phyloP scores from a whole-genome alignment of 495 filamentous ascomycete genomes.

The Daldinia grandis region DNA sequence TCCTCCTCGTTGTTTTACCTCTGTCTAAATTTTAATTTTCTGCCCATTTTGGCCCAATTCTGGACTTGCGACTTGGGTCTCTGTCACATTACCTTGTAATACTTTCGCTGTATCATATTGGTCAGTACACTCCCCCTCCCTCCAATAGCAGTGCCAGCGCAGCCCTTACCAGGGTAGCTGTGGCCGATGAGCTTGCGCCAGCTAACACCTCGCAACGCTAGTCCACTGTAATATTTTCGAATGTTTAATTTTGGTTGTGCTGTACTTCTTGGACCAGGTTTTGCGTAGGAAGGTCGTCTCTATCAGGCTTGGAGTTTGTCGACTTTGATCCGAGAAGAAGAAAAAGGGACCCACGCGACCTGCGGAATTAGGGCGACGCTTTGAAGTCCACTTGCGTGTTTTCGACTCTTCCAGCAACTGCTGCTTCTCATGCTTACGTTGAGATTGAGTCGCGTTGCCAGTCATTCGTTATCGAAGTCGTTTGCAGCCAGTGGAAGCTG shows the following conservation, averaged over 20 bases:
- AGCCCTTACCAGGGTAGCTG: constrained; percentile 13
- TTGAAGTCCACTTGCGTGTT: constrained; percentile 17
- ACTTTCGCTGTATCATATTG: constrained; percentile 60
- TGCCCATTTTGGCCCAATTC: constrained; percentile 18
- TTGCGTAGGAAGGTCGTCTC: constrained; percentile 19
- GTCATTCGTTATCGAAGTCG: constrained; percentile 45
- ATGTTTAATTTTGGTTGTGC: constrained; percentile 47
- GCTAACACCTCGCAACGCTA: constrained; percentile 46
- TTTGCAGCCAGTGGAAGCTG: constrained; percentile 20
- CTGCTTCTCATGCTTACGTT: constrained; percentile 37
- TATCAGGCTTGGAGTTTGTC: constrained; percentile 32
- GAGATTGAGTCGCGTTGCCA: constrained; percentile 32
- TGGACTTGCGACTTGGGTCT: constrained; percentile 18
- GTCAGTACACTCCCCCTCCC: constrained; percentile 50
- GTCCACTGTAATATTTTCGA: constrained; percentile 45
- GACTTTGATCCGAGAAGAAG: constrained; percentile 19
- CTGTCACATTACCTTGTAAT: constrained; percentile 38
- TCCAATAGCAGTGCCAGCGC: constrained; percentile 46
- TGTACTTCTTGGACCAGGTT: constrained; percentile 28
- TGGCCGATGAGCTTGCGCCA: constrained; percentile 41
- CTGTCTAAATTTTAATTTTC: constrained; percentile 13
- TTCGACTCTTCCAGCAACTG: constrained; percentile 27
- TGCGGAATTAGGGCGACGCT: constrained; percentile 19
- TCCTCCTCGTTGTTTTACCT: constrained; percentile 22
- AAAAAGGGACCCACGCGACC: background rate